Percentiles rank a stretch among this genome's conserved stretches.
phyloP scores from a whole-genome alignment of 2,329 filamentous ascomycete genomes.

The Periconia sp. region DNA sequence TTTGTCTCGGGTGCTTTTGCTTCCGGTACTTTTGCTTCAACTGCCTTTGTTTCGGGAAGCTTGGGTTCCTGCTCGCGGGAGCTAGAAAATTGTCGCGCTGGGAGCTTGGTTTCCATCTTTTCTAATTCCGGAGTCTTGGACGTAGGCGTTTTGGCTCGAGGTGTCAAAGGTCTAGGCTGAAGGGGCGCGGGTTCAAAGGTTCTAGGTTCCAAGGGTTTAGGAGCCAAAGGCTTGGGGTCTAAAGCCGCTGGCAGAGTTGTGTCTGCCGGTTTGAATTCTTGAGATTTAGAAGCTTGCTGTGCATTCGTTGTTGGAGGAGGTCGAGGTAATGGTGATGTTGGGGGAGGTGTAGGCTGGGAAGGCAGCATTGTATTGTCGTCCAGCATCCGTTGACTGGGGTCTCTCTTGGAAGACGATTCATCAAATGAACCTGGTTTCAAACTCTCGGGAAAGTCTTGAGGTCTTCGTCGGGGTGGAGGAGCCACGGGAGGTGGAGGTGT shows the following conservation, averaged over 20 bases:
- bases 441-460: conserved; percentile 11
- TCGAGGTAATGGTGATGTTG: conserved; percentile 28
- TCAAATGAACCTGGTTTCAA: conserved; percentile 4
- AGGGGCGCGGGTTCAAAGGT: neutral
- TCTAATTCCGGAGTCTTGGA: neutral
- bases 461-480: conserved; percentile 14
- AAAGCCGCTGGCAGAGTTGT: neutral
- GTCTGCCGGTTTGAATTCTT: conserved; percentile 12
- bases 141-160: neutral
- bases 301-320: conserved; percentile 9
- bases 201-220: neutral
- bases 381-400: neutral
- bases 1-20: neutral
- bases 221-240: neutral
- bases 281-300: conserved; percentile 5
- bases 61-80: neutral
- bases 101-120: neutral
- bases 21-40: conserved; percentile 11
- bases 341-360: conserved; percentile 24
- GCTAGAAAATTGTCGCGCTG: neutral
- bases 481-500: conserved; percentile 15
- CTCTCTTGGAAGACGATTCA: conserved; percentile 1
- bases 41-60: conserved; percentile 13
- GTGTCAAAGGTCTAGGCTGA: neutral
- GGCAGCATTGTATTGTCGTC: neutral